phyloP scores from a whole-genome alignment of 2,329 filamentous ascomycete species.

The Aureobasidium sp. region DNA sequence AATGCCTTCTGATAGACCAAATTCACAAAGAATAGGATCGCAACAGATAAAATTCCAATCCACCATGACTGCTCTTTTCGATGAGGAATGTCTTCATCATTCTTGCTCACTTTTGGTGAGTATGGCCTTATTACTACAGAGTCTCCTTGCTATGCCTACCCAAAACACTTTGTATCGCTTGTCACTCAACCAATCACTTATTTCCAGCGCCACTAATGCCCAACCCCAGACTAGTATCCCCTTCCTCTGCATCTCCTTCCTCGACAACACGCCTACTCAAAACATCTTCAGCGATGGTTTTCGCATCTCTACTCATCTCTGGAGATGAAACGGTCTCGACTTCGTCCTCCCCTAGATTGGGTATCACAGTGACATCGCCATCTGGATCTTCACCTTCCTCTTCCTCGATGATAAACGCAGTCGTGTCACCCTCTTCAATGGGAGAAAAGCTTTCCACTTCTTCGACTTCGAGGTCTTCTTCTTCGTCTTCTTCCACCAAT shows the following conservation, averaged over 20 bases:
- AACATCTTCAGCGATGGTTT: not conserved
- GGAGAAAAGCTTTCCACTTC: constrained; percentile 56
- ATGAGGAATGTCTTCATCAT: not conserved
- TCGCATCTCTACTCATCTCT: not conserved
- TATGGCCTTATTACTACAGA: not conserved
- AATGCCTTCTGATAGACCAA: no score
- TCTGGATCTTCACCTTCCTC: not conserved
- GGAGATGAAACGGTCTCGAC: not conserved
- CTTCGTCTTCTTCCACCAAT: constrained; percentile 18
- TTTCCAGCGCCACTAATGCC: not conserved
- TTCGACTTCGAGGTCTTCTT: constrained; percentile 34
- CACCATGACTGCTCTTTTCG: not conserved
- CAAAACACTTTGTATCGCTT: not conserved
- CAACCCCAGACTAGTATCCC: not conserved
- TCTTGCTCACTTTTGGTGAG: not conserved
- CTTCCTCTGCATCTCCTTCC: not conserved
- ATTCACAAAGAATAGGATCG: no score
- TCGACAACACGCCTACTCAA: not conserved
- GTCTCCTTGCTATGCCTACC: not conserved
- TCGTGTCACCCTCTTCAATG: constrained; percentile 28
- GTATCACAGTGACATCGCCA: not conserved
- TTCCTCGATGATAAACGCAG: constrained; percentile 1
- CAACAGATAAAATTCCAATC: no score
- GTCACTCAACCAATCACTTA: not conserved
- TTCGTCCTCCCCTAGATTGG: not conserved